Base-by-base conservation (phyloP, 139 green algal species). In the Volvox africanus region DNA sequence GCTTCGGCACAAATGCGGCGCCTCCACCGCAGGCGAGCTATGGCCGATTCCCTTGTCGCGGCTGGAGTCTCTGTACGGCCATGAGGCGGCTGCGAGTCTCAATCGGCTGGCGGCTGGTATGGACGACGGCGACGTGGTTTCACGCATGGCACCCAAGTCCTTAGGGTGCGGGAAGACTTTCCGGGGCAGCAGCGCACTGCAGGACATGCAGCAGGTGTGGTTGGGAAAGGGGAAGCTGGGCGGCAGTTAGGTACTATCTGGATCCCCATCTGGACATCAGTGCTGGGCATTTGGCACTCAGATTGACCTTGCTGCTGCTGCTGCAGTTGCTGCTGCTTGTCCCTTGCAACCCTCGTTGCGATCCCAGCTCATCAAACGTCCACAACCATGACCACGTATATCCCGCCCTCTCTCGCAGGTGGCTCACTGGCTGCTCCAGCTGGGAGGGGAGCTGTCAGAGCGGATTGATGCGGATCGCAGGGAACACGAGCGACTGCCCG, bases 161-260 rank as follows among this genome's bases (percentile, higher is more conserved):
- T 73, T 97, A 17, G 91, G 88, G 77, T 98, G 96, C 80, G 94
- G 95, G 35, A 99, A 99, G 86, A 98, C 96, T 2, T 99, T 99
- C 92, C 84, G 84, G 18, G 84, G 84, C 68, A 82, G 61, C 68
- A 55, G 26, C 26, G 84, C 84, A 37, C 84, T 89, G 21, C 68
- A 36, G 36, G 68, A 19, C 26, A 36, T 68, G 36, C 6, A 30
- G 37, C 84, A 82, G 94, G 24, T 95, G 95, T 0, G 84, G 44
- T 14, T 44, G n/a, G n/a, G 75, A 32, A 24, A 32, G 30, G 75
- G 75, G 30, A 44, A 55, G 68, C 28, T 13, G 61, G 50, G 62
- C 19, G 22, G n/a, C n/a, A n/a, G n/a, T n/a, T n/a, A n/a, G n/a
- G n/a, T n/a, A n/a, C n/a, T n/a, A n/a, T n/a, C n/a, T n/a, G n/a